Evolutionary conservation across 371 early-diverging fungal genomes (phyloP).

Genomic region (Polyrhizophydium stewartii): DNA sequence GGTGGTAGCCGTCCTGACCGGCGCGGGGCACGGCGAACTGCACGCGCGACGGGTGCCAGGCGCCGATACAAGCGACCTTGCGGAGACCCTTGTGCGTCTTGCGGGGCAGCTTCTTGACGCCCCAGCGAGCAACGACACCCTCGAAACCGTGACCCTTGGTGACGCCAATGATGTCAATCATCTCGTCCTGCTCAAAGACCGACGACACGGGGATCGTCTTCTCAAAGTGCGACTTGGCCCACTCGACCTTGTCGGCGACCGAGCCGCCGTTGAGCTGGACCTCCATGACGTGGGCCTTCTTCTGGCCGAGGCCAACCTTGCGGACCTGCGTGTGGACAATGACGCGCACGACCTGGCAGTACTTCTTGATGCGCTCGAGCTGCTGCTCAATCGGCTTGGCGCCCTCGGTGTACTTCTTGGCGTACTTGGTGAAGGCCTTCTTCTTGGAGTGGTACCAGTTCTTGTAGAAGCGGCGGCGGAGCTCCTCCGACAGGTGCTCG

Average conservation of each 20-base stretch:
- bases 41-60: slow-evolving; percentile 99
- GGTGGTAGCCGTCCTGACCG: slow-evolving; percentile 99
- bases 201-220: slow-evolving; percentile 88
- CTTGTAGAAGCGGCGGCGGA: slow-evolving; percentile 99
- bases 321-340: slow-evolving; percentile 97
- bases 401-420: slow-evolving; percentile 91
- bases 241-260: slow-evolving; percentile 97
- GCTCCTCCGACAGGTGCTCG: slow-evolving; percentile 97
- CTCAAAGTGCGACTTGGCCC: slow-evolving; percentile 96
- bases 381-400: slow-evolving; percentile 89
- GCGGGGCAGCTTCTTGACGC: slow-evolving; percentile 99
- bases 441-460: slow-evolving; percentile 99
- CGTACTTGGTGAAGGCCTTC: slow-evolving; percentile 98
- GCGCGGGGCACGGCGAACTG: slow-evolving; percentile 99
- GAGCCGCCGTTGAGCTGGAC: slow-evolving; percentile 99
- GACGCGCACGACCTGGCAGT: slow-evolving; percentile 97
- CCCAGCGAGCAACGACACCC: slow-evolving; percentile 99
- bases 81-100: slow-evolving; percentile 99
- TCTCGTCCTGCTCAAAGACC: slow-evolving; percentile 97
- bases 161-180: slow-evolving; percentile 98
- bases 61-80: slow-evolving; percentile 99
- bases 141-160: slow-evolving; percentile 99
- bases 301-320: slow-evolving; percentile 93
- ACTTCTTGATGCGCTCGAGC: slow-evolving; percentile 98
- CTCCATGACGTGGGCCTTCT: slow-evolving; percentile 99